Evolutionary conservation across 495 filamentous ascomycete species (phyloP), one percentile per base, ranked within the genome.

Genomic region (Saxophila tyrrhenica): DNA sequence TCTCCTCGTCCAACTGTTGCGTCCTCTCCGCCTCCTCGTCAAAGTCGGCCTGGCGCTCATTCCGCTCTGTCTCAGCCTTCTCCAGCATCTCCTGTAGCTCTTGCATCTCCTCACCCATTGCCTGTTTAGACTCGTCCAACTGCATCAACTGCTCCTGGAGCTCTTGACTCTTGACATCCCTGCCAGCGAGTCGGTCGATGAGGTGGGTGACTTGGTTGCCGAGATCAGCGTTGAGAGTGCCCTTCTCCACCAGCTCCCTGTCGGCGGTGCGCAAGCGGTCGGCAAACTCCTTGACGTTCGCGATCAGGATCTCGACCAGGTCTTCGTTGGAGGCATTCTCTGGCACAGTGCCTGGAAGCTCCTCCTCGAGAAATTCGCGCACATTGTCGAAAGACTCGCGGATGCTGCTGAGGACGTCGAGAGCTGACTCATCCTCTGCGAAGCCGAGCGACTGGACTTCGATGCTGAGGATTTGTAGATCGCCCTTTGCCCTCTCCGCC

Each of bases 41-140:
- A 47, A 78, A 72, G 49, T 79, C 71, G 3, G 61, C 65, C 25
- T 79, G 74, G 15, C 81, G 69, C 3, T 76, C 72, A 3, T 64
- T 45, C 17, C 52, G 19, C 2, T 39, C 43, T n/a, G 51, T 49
- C 19, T 55, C 24, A 16, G 53, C 16, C 22, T 13, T 39, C 2
- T 29, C 39, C 3, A 65, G 15, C 23, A 55, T 25, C 16, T 66
- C 61, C n/a, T 68, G 58, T 0, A 69, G 52, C 1, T 68, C 61
- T 5, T 59, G 51, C 29, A 65, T 53, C 13, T 54, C 25, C 13
- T 77, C 67, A 13, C 76, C 76, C 20, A 67, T 67, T 47, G 78
- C 73, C 58, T 75, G 69, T 2, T 69, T 61, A 53, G 83, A 75
- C 29, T 76, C 69, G 0, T 73, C 65, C 39, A 85, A 57, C 41